Base-by-base conservation (phyloP, 2,329 filamentous ascomycete species). In the Sporothrix globosa region DNA sequence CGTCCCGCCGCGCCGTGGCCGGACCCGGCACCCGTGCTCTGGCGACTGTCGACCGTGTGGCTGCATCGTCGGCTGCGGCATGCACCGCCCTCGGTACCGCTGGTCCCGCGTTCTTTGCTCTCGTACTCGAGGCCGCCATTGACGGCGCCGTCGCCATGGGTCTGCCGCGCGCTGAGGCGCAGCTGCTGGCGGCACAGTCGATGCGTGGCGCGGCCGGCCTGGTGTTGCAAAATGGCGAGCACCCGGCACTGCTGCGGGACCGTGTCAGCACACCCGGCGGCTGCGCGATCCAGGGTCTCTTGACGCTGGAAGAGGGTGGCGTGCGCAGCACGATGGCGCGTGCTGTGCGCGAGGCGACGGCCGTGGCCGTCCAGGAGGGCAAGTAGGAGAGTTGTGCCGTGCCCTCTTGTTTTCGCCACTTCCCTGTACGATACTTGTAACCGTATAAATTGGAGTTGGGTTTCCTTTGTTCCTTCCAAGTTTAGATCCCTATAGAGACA, bases 111-210 rank as follows among this genome's bases (percentile, higher is more conserved):
- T 93, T 93, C 80, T 92, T 92, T 75, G 86, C 91, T 0, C 82
- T 95, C 56, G 85, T 94, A 76, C 83, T 93, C 19, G 92, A 95
- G 80, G 90, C 90, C 7, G 86, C 91, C 60, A 88, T 91, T 17
- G 91, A 94, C 75, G 92, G 91, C 7, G 91, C 88, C 4, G 90
- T 95, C 1, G 91, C 91, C 17, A 92, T 93, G 89, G 92, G 92
- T 0, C 77, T 95, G 44, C 90, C 91, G 4, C 84, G 91, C 63
- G 86, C 85, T 2, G 91, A 93, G 77, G 91, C 91, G 0, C 88
- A 89, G 77, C 82, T 87, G 72, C 93, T 95, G 91, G 91, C 91
- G 34, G 90, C 91, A 1, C 92, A 95, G 82, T 88, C 89, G 14
- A 92, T 93, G 90, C 85, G 87, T 74, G 92, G 92, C 27, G 88